Percentiles rank a stretch among this genome's conserved stretches.
Evolutionary conservation across 441 rosid species (phyloP).

Genomic region (Bocquillonia castaneifolia): DNA sequence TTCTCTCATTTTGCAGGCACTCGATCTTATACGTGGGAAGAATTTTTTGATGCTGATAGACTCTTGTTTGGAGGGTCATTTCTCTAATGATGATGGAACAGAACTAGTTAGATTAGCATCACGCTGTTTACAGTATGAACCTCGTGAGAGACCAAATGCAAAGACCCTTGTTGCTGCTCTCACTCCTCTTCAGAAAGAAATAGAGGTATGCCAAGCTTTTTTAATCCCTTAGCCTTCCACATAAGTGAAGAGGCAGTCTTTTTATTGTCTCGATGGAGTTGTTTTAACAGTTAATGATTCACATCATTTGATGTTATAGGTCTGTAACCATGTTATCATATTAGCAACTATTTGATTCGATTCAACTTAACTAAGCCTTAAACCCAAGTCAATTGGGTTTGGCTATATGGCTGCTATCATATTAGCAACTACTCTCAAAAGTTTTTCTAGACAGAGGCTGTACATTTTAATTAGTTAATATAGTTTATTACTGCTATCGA

Average conservation of each 20-base stretch:
- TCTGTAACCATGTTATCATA: no score
- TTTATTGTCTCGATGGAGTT: no score
- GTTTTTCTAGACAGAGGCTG: slow-evolving; percentile 2
- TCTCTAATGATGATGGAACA: slow-evolving; percentile 93
- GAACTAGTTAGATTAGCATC: slow-evolving; percentile 85
- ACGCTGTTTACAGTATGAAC: slow-evolving; percentile 87
- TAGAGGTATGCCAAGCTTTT: slow-evolving; percentile 44
- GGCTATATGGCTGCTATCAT: no score
- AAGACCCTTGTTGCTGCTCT: slow-evolving; percentile 80
- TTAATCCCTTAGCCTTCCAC: no score
- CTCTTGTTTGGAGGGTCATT: slow-evolving; percentile 83
- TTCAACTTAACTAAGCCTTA: no score
- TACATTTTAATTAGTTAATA: neutral
- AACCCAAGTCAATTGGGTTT: no score
- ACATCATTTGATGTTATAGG: no score
- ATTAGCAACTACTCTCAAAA: neutral
- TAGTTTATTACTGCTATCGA: neutral
- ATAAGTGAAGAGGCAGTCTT: no score
- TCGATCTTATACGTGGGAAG: slow-evolving; percentile 84
- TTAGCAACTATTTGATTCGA: no score
- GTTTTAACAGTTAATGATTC: no score
- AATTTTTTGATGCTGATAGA: slow-evolving; percentile 87
- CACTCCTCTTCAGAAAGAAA: slow-evolving; percentile 78
- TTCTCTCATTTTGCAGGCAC: slow-evolving; percentile 56
- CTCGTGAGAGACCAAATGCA: slow-evolving; percentile 93